Evolutionary conservation across 1,284 basidiomycete genomes (phyloP).

Genomic region (Cutaneotrichosporon curvatum): DNA sequence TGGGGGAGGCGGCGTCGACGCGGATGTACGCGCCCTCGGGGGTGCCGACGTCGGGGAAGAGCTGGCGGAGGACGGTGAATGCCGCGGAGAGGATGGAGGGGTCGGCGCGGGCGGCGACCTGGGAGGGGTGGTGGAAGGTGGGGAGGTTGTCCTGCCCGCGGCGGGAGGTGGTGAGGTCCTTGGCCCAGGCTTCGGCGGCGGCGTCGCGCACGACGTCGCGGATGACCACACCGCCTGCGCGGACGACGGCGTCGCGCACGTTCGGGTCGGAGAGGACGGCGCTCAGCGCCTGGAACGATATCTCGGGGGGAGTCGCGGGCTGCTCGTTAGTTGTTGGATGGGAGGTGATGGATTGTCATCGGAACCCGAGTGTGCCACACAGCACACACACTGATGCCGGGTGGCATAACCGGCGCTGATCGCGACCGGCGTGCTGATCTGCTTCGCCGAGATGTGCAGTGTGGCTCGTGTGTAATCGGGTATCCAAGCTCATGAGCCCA

Average conservation of each 20-base stretch:
- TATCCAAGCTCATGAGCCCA: no score
- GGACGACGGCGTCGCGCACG: conserved; percentile 6
- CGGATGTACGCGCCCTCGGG: conserved; percentile 19
- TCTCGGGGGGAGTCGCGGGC: conserved; percentile 18
- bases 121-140: conserved; percentile 31
- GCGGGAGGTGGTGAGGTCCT: conserved; percentile 14
- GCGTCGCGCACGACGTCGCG: conserved; percentile 38
- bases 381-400: neutral
- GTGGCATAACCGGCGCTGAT: no score
- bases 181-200: conserved; percentile 30
- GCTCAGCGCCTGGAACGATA: conserved; percentile 28
- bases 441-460: no score
- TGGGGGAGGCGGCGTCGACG: conserved; percentile 18
- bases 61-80: conserved; percentile 19
- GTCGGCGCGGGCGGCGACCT: conserved; percentile 31
- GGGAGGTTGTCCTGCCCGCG: conserved; percentile 9
- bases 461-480: no score
- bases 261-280: conserved; percentile 17
- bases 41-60: conserved; percentile 9
- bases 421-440: no score
- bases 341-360: neutral
- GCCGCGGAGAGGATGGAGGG: conserved; percentile 32
- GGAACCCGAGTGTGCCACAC: neutral
- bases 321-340: conserved; percentile 2
- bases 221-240: conserved; percentile 30